Base-by-base conservation (phyloP, 2,329 filamentous ascomycete genomes). In the Calcarisporium arbuscula region DNA sequence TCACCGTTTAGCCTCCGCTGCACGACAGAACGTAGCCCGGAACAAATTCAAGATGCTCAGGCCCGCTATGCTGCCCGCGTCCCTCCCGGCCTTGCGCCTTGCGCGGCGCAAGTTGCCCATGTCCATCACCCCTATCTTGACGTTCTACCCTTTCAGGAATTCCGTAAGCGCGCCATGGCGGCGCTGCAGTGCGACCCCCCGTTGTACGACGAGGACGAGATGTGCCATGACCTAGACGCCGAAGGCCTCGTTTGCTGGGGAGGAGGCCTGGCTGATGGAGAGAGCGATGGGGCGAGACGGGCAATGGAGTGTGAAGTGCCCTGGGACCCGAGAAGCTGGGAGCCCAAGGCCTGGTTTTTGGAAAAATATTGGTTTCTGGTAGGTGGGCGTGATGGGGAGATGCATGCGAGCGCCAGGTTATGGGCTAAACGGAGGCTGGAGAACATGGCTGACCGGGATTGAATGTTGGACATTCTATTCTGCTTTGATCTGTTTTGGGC, bases 221-320 rank as follows among this genome's bases (percentile, higher is more conserved):
- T 54, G 34, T 53, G 54, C 19, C 50, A 52, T 23, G 51, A 54
- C 21, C 41, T 47, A 5, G 28, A 37, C 15, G 34, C 49, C 15
- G 51, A 51, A 21, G 48, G 52, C 26, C 34, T 53, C 30, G 53
- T 44, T 17, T 54, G 51, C 15, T 54, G 52, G 51, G 52, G 51
- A 12, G 33, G 30, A 9, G 36, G 49, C 9, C 38, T 48, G 4
- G 34, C 36, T 7, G 52, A 45, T 3, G 45, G 47, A 4, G 43
- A 44, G 14, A 50, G 49, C 21, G 45, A 46, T 15, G 41, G 41
- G 9, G 36, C 28, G 1, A n/a, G n/a, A n/a, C n/a, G n/a, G n/a
- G n/a, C n/a, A n/a, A n/a, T n/a, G n/a, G n/a, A n/a, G n/a, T n/a
- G n/a, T n/a, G n/a, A n/a, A n/a, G n/a, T n/a, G n/a, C 50, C 52